A percentile compares a stretch with the other conserved stretches of the same genome.
Conservation (phyloP, 2,329 filamentous ascomycete genomes). For the Aspergillus viridinutans region DNA sequence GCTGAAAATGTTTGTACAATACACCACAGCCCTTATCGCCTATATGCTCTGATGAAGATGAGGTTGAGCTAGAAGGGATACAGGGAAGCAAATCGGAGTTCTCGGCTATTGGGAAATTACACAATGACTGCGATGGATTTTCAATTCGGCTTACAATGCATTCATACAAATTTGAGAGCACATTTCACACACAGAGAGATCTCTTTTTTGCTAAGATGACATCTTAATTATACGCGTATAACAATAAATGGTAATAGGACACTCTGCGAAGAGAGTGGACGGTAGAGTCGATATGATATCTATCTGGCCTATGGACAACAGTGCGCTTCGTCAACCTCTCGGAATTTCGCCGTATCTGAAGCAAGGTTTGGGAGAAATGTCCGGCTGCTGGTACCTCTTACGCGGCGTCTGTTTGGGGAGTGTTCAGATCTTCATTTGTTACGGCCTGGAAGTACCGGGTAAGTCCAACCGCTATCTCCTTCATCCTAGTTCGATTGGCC, state of each 20-base stretch:
- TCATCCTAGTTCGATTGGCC: slow-evolving; percentile 31
- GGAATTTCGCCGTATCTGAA: background rate
- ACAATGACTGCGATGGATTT: slow-evolving; percentile 14
- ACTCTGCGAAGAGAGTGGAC: background rate
- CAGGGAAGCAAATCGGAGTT: slow-evolving; percentile 30
- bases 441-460: slow-evolving; percentile 15
- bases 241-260: slow-evolving; percentile 3
- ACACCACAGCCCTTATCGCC: slow-evolving; percentile 14
- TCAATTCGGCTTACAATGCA: slow-evolving; percentile 18
- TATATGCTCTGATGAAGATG: slow-evolving; percentile 3
- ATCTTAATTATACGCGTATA: slow-evolving; percentile 5
- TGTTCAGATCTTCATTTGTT: slow-evolving; percentile 7
- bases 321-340: background rate
- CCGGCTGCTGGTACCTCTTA: background rate
- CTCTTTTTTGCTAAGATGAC: slow-evolving; percentile 4
- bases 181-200: slow-evolving; percentile 15
- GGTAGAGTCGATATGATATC: slow-evolving; percentile 1
- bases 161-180: slow-evolving; percentile 22
- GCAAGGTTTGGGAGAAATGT: background rate
- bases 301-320: background rate
- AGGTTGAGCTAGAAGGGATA: slow-evolving; percentile 16
- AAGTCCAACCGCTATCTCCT: slow-evolving; percentile 24
- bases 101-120: slow-evolving; percentile 27
- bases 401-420: background rate
- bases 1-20: slow-evolving; percentile 26